Conservation (phyloP, 2,329 filamentous ascomycete genomes). For the Annulohypoxylon truncatum region DNA sequence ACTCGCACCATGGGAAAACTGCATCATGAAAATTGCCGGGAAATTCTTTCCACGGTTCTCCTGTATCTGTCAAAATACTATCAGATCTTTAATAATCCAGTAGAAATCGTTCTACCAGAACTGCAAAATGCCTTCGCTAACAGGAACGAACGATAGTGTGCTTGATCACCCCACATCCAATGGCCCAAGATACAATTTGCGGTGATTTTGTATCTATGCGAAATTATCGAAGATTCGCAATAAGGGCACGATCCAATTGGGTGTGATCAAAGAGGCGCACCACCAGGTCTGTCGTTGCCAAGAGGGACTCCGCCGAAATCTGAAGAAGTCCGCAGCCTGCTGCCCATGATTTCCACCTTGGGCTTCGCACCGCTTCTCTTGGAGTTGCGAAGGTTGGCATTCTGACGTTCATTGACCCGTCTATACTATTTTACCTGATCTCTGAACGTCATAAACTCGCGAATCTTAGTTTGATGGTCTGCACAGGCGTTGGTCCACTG, state of each 20-base stretch:
- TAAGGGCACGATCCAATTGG: slow-evolving; percentile 12
- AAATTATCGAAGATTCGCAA: slow-evolving; percentile 3
- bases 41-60: neutral
- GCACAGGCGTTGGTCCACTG: slow-evolving; percentile 71
- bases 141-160: neutral
- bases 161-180: slow-evolving; percentile 12
- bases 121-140: neutral
- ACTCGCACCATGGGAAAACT: neutral
- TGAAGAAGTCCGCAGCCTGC: neutral
- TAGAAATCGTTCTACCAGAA: neutral
- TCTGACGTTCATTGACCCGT: slow-evolving; percentile 16
- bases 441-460: slow-evolving; percentile 65
- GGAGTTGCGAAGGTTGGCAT: neutral
- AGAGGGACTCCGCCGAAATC: neutral
- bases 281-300: neutral
- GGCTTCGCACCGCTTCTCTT: neutral
- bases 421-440: slow-evolving; percentile 55
- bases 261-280: slow-evolving; percentile 2
- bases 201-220: slow-evolving; percentile 9
- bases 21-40: neutral
- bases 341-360: too few species aligned
- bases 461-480: slow-evolving; percentile 68
- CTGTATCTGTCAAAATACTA: slow-evolving; percentile 3
- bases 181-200: slow-evolving; percentile 7
- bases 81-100: slow-evolving; percentile 15